These are phyloP conservation scores for Pythium chondricola DNA, from an alignment of 352 stramenopile genomes.

Conservation along the genomic window DNA sequence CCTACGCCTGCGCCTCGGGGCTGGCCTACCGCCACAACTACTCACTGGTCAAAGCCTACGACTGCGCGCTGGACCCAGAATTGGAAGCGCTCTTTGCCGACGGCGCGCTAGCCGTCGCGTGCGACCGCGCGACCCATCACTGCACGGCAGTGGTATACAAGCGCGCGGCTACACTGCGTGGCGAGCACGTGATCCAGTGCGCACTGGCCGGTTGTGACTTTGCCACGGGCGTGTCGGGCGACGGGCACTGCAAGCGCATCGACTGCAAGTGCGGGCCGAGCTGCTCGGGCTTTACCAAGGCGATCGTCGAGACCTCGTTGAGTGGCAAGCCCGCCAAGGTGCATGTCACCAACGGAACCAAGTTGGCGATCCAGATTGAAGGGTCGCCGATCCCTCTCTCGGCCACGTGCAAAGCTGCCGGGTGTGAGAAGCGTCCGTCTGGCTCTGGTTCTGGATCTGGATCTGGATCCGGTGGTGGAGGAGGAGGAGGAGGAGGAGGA, in stretches of 20 bases:
- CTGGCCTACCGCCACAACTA: conserved; percentile 44
- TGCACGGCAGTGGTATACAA: conserved; percentile 73
- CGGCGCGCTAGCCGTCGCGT: conserved; percentile 54
- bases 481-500: no score
- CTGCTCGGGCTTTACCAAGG: conserved; percentile 59
- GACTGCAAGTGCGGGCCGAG: conserved; percentile 54
- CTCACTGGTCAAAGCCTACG: conserved; percentile 60
- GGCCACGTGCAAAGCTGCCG: conserved; percentile 54
- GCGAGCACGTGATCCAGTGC: conserved; percentile 71
- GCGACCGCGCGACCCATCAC: conserved; percentile 40
- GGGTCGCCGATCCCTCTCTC: conserved; percentile 59
- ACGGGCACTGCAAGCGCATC: conserved; percentile 40
- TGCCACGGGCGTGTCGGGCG: conserved; percentile 24
- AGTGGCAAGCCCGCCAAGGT: conserved; percentile 65
- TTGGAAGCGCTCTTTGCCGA: conserved; percentile 61
- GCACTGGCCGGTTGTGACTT: conserved; percentile 49
- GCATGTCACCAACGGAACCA: conserved; percentile 32
- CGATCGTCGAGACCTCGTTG: conserved; percentile 53
- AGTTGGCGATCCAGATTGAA: conserved; percentile 60
- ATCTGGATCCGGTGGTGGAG: conserved; percentile 16
- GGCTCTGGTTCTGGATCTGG: conserved; percentile 19
- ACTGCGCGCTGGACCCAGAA: conserved; percentile 40
- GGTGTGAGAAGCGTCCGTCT: conserved; percentile 38
- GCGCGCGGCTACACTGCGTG: conserved; percentile 28
- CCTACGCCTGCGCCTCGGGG: conserved; percentile 35